Conservation (phyloP, 2,329 filamentous ascomycete genomes). For the Raffaelea albimanens region DNA sequence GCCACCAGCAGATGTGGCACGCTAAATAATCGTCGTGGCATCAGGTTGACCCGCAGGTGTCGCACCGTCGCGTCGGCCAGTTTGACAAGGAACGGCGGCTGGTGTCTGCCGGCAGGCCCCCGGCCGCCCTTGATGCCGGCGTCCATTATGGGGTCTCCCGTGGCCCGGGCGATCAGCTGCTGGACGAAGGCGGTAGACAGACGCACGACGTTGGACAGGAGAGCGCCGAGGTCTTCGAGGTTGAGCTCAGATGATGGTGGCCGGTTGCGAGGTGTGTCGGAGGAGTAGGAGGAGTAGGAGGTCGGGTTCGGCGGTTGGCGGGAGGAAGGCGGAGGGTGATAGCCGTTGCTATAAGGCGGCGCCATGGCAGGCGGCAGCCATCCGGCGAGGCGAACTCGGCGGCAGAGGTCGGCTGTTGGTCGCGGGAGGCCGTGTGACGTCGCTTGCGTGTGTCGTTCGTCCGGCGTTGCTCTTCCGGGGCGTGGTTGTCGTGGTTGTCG, state of each 20-base stretch:
- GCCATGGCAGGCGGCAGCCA: conserved; percentile 24
- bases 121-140: conserved; percentile 8
- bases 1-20: conserved; percentile 59
- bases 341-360: conserved; percentile 27
- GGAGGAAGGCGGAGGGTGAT: conserved; percentile 12
- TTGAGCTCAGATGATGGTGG: too few species aligned
- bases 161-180: not conserved
- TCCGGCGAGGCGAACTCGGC: conserved; percentile 3
- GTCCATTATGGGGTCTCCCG: too few species aligned
- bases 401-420: too few species aligned
- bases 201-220: not conserved
- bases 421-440: too few species aligned
- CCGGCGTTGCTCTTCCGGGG: too few species aligned
- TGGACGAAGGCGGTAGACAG: not conserved
- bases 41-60: conserved; percentile 36
- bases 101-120: conserved; percentile 27
- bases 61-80: conserved; percentile 6
- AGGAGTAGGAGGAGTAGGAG: conserved; percentile 15
- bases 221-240: not conserved
- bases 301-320: not conserved
- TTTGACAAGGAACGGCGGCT: conserved; percentile 14
- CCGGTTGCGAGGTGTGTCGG: conserved; percentile 8
- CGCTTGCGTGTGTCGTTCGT: too few species aligned
- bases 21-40: conserved; percentile 42
- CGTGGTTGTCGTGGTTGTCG: too few species aligned